Base-by-base conservation (phyloP, 164 flowering plant genomes). In the Piper betle region DNA sequence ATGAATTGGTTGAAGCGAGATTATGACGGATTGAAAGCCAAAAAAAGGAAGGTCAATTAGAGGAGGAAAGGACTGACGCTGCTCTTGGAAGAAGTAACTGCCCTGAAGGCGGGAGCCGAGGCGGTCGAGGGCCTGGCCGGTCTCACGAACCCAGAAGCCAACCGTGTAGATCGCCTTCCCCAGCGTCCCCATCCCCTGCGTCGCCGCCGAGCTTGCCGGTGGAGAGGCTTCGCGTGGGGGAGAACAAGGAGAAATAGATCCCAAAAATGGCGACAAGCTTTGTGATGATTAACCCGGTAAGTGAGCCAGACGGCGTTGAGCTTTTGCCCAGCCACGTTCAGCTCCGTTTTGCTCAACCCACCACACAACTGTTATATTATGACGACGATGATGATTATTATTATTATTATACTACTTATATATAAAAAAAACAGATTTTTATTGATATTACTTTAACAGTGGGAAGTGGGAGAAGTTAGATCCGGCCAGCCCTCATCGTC, bases 131-230 rank as follows among this genome's bases (percentile, higher is more conserved):
- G 96, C 96, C 68, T 84, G 93, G 18, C 93, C 93, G 38, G 89
- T 86, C 74, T 88, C 93, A 15, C 96, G 81, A 77, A 89, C 81
- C 94, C 96, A 89, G 80, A 86, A 85, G 56, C 94, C 96, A 18
- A 89, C 86, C 62, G 87, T 80, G 81, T 89, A 89, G 59, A 87
- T 71, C 52, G 94, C 97, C 74, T 64, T 82, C 17, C 96, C 91
- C 17, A 88, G 67, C 54, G 84, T 84, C 39, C 91, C 91, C 96
- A 88, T 88, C 55, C 67, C 59, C 39, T 37, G 9, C 50, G 8
- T 43, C 10, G 8, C 50, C 50, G 50, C 12, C 50, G 50, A 43
- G 50, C 12, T 43, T 6, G 2, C 50, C 50, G 50, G 50, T 15
- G 50, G 50, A 43, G 50, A n/a, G n/a, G n/a, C n/a, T n/a, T n/a